Base-by-base conservation (phyloP, 2,329 filamentous ascomycete species). In the Biscogniauxia sp. region DNA sequence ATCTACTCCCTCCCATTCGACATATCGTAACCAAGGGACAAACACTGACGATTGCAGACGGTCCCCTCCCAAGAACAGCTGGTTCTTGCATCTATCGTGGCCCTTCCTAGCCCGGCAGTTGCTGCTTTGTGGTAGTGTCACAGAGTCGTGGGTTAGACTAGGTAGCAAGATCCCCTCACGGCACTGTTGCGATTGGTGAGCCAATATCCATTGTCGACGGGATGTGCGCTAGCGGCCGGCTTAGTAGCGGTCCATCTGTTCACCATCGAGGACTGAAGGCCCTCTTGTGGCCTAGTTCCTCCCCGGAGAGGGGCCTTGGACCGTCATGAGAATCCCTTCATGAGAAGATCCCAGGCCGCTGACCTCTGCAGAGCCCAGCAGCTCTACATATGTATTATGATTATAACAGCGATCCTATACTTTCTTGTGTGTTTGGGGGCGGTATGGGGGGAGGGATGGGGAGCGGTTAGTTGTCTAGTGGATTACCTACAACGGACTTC, bases 401-500 rank as follows among this genome's bases (percentile, higher is more conserved):
- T 50, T 45, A 53, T 45, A n/a, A 45, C 17, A n/a, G 15, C 37
- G 37, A 45, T 45, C 37, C 37, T 45, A 45, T 45, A 45, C 37
- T 45, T 45, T 45, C 17, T n/a, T 17, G 37, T n/a, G 37, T 6
- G 37, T 45, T 45, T 45, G 13, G 5, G 15, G 37, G 37, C n/a
- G n/a, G n/a, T n/a, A n/a, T n/a, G 17, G 13, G 37, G 17, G 37
- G 11, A 17, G 11, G 37, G 11, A 45, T 45, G 37, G 17, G 37
- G 37, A n/a, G 37, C 37, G 37, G 54, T 54, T 56, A 50, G 58
- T 57, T 56, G 23, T 52, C 51, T 60, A 51, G 57, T 63, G 57
- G 58, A 58, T 45, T 62, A 61, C 50, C 19, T 59, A 51, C 55
- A 37, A 65, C 67, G 66, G 68, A 71, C 63, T 69, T 70, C 69